Evolutionary conservation across 164 flowering plant genomes (phyloP).

Genomic region (Paratinospora sagittata): DNA sequence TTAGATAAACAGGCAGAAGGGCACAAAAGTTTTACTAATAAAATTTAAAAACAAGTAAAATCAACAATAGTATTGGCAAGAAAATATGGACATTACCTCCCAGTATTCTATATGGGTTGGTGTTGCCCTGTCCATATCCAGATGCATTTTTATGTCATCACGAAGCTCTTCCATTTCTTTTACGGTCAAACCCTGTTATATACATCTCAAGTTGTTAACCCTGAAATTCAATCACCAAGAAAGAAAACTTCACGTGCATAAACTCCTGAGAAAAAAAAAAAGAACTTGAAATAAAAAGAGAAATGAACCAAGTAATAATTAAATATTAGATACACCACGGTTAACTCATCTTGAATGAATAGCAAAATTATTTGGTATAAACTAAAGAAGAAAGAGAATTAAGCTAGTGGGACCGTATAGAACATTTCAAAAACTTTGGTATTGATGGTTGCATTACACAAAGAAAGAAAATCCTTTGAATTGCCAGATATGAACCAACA

Average conservation of each 20-base stretch:
- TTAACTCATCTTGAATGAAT: too few species aligned
- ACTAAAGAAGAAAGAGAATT: too few species aligned
- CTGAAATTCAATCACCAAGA: neutral
- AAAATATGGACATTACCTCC: constrained; percentile 53
- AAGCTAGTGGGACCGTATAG: too few species aligned
- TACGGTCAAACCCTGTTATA: constrained; percentile 75
- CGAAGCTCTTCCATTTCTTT: constrained; percentile 97
- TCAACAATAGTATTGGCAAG: neutral
- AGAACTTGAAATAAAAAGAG: neutral
- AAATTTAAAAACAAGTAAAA: neutral
- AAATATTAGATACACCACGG: too few species aligned
- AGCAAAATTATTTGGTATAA: too few species aligned
- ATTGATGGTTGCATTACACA: too few species aligned
- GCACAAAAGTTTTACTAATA: neutral
- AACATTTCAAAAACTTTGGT: too few species aligned
- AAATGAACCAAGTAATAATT: too few species aligned
- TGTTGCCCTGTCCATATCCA: constrained; percentile 73
- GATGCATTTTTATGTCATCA: constrained; percentile 91
- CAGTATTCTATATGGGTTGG: constrained; percentile 78
- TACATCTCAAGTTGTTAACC: neutral
- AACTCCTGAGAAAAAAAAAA: neutral
- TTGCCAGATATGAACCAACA: too few species aligned
- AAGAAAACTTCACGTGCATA: neutral
- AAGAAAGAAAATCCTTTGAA: too few species aligned
- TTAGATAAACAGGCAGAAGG: neutral